Evolutionary conservation across 2,329 filamentous ascomycete genomes (phyloP), one percentile per base, ranked within the genome.

Genomic region (Penicillium nordicum): DNA sequence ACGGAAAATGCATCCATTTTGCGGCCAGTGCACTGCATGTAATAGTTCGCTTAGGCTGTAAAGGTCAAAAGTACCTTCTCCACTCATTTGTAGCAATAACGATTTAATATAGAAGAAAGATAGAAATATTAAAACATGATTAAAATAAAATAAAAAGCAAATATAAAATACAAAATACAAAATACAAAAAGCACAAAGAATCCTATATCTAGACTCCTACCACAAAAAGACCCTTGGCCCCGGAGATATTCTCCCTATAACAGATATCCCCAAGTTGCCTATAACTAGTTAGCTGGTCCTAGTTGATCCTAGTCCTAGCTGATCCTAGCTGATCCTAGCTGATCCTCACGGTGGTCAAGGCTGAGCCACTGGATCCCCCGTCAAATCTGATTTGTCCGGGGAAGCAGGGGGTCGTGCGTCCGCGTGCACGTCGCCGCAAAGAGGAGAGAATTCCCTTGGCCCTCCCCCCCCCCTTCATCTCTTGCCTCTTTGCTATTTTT

Each of bases 361-460:
- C 37, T 21, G 47, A 16, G 38, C n/a, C 18, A 49, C 57, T 63
- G 60, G 58, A 54, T 37, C 43, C 32, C 62, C 55, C 41, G 18
- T 36, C 32, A 5, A 16, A 51, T 34, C 45, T 70, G 62, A 72
- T 72, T 72, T 66, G 69, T 38, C 57, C 68, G 70, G 67, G 70
- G 70, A 69, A 70, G 60, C 64, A 68, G 62, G 69, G 67, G 58
- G 57, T 59, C 58, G 64, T 69, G 68, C 64, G 63, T 63, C 64
- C 65, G 58, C 61, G 57, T 60, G 65, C 69, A 67, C 64, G 67
- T 69, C 68, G 70, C 69, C 69, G 63, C 57, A 72, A 70, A 69
- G 58, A 69, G 70, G 58, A 72, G 60, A 57, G 61, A 62, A 62
- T 61, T 58, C 55, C 36, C 36, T 41, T 41, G 58, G 57, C 32